Percentiles rank a stretch among this genome's conserved stretches.
Conservation (phyloP, 192 early-diverging fungal species). For the Nowakowskiella sp. region DNA sequence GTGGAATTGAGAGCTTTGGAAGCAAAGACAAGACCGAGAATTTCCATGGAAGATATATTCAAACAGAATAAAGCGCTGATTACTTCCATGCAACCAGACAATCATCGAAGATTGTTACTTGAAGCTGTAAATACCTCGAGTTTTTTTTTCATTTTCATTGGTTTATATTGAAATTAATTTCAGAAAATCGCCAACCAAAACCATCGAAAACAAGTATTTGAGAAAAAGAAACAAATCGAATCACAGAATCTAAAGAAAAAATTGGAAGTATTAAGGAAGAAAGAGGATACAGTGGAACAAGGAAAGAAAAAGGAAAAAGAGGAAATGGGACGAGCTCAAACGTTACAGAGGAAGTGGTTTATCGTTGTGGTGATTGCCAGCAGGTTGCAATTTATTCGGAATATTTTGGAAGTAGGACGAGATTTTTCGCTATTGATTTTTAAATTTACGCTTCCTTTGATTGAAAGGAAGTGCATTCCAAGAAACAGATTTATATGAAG, state of each 20-base stretch:
- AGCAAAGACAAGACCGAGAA: conserved; percentile 15
- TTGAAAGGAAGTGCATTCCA: conserved; percentile 2
- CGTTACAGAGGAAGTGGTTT: conserved; percentile 45
- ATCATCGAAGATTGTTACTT: neutral
- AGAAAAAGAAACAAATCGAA: conserved; percentile 32
- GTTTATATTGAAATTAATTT: neutral
- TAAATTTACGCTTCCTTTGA: neutral
- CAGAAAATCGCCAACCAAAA: conserved; percentile 19
- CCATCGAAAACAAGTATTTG: conserved; percentile 22
- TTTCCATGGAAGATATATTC: neutral
- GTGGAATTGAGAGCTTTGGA: neutral
- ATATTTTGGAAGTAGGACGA: conserved; percentile 24
- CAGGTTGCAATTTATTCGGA: conserved; percentile 26
- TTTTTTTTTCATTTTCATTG: neutral
- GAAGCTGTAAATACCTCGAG: neutral
- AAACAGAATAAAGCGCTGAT: neutral
- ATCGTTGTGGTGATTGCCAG: conserved; percentile 35
- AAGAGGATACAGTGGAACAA: conserved; percentile 22
- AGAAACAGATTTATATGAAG: neutral
- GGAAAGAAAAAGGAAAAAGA: conserved; percentile 33
- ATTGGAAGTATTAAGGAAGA: conserved; percentile 29
- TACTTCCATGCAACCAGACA: neutral
- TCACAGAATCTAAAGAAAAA: conserved; percentile 23
- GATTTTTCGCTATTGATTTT: conserved; percentile 1
- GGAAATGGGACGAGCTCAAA: conserved; percentile 26